Base-by-base conservation (phyloP, 495 filamentous ascomycete genomes). In the Acidiella bohemica region DNA sequence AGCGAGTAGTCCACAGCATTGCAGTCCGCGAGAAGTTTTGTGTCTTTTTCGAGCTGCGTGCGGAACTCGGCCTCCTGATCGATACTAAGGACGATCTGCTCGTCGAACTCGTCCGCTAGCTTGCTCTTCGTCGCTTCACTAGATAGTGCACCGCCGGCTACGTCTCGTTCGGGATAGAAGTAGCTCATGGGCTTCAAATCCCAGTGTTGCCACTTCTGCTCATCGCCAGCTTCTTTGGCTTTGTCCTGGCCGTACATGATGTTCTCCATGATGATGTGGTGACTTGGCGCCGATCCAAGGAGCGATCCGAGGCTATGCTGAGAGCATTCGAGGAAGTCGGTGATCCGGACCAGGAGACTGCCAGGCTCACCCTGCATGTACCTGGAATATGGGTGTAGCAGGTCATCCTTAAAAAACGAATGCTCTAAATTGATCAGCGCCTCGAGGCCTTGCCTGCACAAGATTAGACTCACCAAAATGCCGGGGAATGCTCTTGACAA, bases 201-300 rank as follows among this genome's bases (percentile, higher is more conserved):
- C 61, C 75, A 81, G 0, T 67, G 68, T 42, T 81, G 75, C 76
- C 76, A 83, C 7, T 65, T 59, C 0, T 60, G 17, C 2, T 56
- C 55, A 0, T 56, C 51, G 4, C 20, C 36, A 8, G 10, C 6
- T 10, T 20, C 17, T 4, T 20, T 23, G 32, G 67, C 62, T 5
- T 63, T 55, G 1, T 58, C 54, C 36, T 67, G 56, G 3, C 74
- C 76, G 50, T 71, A 71, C 29, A 81, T 59, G 36, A 77, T 62
- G 53, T 81, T 81, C 32, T 81, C 78, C 78, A 81, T 83, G 47
- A 81, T 64, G 46, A 83, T 73, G 53, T 81, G 76, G 47, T 79
- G 74, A 0, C 70, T 68, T 0, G 78, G 76, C 0, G 72, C 67
- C 4, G 64, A 58, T 1, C 71, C 62, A 4, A 78, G 44, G 0